Percentiles rank a stretch among this genome's conserved stretches.
Evolutionary conservation across 192 early-diverging fungal genomes (phyloP).

Genomic region (Coemansia sp.): DNA sequence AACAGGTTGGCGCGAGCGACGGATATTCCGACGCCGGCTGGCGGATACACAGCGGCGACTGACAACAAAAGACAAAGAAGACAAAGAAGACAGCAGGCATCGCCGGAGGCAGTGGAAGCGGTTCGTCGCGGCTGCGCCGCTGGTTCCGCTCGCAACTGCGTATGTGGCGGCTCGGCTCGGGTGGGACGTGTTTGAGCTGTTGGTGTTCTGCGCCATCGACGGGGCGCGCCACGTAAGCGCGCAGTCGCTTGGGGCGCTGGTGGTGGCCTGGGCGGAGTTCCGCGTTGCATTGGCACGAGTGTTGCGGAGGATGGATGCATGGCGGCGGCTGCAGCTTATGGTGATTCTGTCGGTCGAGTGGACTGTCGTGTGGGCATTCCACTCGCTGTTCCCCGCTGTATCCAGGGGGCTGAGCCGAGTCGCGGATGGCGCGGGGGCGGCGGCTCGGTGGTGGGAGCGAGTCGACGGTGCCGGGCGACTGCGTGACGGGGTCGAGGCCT

Average conservation of each 20-base stretch:
- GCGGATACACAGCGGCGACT: conserved; percentile 19
- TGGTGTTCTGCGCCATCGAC: conserved; percentile 42
- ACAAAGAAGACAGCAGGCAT: background rate
- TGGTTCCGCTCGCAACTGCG: conserved; percentile 43
- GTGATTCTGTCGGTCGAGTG: conserved; percentile 25
- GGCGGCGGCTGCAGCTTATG: conserved; percentile 4
- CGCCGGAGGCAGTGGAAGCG: conserved; percentile 24
- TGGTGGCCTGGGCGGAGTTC: background rate
- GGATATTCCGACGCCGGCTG: conserved; percentile 31
- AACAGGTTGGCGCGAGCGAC: conserved; percentile 42
- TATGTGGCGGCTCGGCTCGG: conserved; percentile 29
- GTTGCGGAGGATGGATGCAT: conserved; percentile 8
- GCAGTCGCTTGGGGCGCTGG: background rate
- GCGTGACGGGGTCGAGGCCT: conserved; percentile 16
- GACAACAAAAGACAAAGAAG: background rate
- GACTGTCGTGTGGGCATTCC: conserved; percentile 34
- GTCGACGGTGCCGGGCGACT: conserved; percentile 14
- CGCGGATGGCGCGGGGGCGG: background rate
- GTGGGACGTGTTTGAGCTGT: conserved; percentile 43
- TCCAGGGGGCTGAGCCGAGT: background rate
- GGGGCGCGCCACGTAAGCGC: background rate
- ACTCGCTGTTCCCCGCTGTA: conserved; percentile 15
- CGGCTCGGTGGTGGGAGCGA: conserved; percentile 31
- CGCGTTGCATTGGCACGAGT: background rate
- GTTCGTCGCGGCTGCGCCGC: conserved; percentile 37